These are phyloP conservation scores for Pestalotiopsis sp. DNA, from an alignment of 2,329 filamentous ascomycete species.

Conservation along the genomic window DNA sequence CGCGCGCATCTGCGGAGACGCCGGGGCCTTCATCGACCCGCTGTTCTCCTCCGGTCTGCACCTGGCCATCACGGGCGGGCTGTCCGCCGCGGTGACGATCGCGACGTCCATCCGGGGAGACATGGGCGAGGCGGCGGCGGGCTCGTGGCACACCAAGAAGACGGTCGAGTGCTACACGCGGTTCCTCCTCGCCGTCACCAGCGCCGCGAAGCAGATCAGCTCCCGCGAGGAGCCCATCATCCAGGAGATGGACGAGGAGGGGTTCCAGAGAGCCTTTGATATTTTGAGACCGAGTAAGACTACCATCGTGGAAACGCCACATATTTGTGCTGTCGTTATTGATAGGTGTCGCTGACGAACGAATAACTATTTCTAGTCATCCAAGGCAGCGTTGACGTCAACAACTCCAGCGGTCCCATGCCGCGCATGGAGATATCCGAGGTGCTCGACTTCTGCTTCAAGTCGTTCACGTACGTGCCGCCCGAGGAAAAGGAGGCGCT, in stretches of 20 bases:
- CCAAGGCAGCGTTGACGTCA: constrained; percentile 35
- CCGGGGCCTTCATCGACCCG: constrained; percentile 52
- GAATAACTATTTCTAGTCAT: constrained; percentile 31
- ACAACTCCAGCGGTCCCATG: neutral
- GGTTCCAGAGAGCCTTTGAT: constrained; percentile 45
- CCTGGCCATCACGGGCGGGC: constrained; percentile 43
- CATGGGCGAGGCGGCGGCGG: constrained; percentile 37
- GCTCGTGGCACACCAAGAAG: constrained; percentile 46
- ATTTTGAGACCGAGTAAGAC: constrained; percentile 41
- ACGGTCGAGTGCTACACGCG: constrained; percentile 47
- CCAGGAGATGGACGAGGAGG: constrained; percentile 42
- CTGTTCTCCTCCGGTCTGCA: constrained; percentile 52
- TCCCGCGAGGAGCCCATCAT: constrained; percentile 40
- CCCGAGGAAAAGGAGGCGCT: constrained; percentile 16
- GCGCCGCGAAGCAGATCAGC: constrained; percentile 43
- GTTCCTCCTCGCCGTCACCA: constrained; percentile 46
- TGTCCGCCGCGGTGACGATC: constrained; percentile 49
- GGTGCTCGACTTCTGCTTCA: constrained; percentile 19
- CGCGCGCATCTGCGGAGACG: constrained; percentile 46
- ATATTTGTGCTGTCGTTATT: neutral
- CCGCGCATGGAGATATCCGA: constrained; percentile 16
- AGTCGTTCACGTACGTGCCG: constrained; percentile 13
- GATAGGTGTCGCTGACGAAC: no score
- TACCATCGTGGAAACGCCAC: neutral
- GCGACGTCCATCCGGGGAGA: constrained; percentile 41